Conservation (phyloP, 306 rosid genomes). For the Psophocarpus tetragonolobus region DNA sequence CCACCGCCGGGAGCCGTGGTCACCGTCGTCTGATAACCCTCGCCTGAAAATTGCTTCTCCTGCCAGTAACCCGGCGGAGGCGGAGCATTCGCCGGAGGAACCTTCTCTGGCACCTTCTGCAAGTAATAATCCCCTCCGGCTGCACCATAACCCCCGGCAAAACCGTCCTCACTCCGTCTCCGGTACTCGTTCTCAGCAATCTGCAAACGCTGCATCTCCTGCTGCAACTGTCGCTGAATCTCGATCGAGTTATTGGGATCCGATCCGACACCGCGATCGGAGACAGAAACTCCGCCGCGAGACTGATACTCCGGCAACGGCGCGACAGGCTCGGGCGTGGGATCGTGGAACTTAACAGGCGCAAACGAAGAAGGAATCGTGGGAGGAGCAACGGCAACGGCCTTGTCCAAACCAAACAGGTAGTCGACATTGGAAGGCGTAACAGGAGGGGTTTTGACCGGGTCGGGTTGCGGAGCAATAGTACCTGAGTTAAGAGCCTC, state of each 20-base stretch:
- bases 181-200: conserved; percentile 58
- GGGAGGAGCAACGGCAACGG: conserved; percentile 42
- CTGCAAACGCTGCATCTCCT: conserved; percentile 64
- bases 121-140: conserved; percentile 48
- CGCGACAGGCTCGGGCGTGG: conserved; percentile 51
- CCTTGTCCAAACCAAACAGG: conserved; percentile 67
- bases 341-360: conserved; percentile 46
- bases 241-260: conserved; percentile 52
- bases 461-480: conserved; percentile 32
- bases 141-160: conserved; percentile 41
- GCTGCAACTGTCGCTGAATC: conserved; percentile 71
- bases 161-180: conserved; percentile 58
- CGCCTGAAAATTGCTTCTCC: conserved; percentile 60
- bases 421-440: conserved; percentile 51
- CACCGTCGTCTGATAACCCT: conserved; percentile 43
- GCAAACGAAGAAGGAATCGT: conserved; percentile 32
- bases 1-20: conserved; percentile 43
- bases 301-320: conserved; percentile 42
- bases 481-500: conserved; percentile 60
- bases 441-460: conserved; percentile 33
- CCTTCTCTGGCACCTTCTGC: conserved; percentile 60
- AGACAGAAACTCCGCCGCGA: conserved; percentile 10
- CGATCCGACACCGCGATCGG: conserved; percentile 44
- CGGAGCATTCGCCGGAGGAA: conserved; percentile 29
- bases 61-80: conserved; percentile 55